Conservation (phyloP, 164 flowering plant genomes). For the Echeveria elegans region DNA sequence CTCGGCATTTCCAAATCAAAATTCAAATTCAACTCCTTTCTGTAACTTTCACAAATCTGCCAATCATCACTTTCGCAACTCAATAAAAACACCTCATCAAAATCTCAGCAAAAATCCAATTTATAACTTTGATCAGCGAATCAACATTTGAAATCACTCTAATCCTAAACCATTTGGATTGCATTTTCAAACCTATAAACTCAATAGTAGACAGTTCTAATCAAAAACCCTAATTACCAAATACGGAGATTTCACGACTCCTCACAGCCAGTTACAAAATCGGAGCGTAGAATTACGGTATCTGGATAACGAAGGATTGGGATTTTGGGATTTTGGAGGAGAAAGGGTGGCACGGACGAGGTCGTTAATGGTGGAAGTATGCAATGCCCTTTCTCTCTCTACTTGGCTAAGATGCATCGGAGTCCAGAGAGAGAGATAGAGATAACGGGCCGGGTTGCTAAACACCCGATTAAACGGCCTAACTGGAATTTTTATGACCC, state of each 20-base stretch:
- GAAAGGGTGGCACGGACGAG: background rate
- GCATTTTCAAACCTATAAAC: too few relatives aligned
- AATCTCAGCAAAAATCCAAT: too few relatives aligned
- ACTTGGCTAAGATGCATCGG: too few relatives aligned
- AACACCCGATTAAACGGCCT: too few relatives aligned
- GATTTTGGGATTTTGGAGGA: background rate
- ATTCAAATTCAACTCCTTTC: background rate
- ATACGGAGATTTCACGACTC: background rate
- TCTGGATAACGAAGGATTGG: background rate
- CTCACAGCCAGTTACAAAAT: background rate
- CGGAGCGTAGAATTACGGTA: background rate
- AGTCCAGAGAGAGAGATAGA: too few relatives aligned
- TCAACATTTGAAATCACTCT: too few relatives aligned
- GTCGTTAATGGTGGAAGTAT: background rate
- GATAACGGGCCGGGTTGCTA: background rate
- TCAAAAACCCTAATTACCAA: background rate
- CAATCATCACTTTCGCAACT: background rate
- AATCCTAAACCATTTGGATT: too few relatives aligned
- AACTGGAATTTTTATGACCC: too few relatives aligned
- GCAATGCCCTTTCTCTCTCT: background rate
- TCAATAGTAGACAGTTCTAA: background rate
- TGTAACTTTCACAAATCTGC: background rate
- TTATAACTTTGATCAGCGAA: too few relatives aligned
- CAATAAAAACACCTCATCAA: background rate
- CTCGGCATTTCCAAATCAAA: conserved; percentile 48